Conservation (phyloP, 148 eudicot species). For the Vaccinium macrocarpon region DNA sequence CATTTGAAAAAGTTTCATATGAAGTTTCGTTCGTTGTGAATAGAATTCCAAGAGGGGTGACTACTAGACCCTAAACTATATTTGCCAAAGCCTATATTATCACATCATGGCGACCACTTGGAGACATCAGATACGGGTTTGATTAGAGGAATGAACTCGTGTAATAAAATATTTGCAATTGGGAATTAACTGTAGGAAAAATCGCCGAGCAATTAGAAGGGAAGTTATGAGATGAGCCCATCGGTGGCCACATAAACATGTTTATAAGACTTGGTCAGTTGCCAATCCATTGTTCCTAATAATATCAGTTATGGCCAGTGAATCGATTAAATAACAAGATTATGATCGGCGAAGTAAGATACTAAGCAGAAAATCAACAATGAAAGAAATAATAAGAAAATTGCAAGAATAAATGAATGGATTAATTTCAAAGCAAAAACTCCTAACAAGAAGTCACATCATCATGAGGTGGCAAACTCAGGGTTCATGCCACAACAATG, state of each 20-base stretch:
- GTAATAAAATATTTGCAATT: too few relatives aligned
- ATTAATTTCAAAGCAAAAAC: slow-evolving; percentile 13
- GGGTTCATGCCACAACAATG: neutral
- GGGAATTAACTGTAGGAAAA: too few relatives aligned
- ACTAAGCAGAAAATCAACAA: neutral
- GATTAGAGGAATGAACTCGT: neutral
- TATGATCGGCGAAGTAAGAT: neutral
- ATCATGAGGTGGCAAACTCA: neutral
- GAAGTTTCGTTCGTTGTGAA: neutral
- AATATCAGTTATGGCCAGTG: neutral
- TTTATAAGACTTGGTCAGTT: too few relatives aligned
- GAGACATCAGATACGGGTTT: neutral
- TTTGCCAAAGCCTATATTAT: neutral
- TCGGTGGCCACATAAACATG: too few relatives aligned
- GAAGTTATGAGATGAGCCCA: too few relatives aligned
- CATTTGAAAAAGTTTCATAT: neutral
- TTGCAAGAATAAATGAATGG: slow-evolving; percentile 5
- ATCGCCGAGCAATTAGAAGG: too few relatives aligned
- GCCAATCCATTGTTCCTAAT: too few relatives aligned
- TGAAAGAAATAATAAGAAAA: neutral
- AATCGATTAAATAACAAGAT: neutral
- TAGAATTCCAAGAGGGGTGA: neutral
- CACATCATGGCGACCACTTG: neutral
- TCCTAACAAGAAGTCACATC: neutral
- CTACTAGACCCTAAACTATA: neutral